Evolutionary conservation across 78 protist species (phyloP).

Genomic region (Isochrysis galbana): DNA sequence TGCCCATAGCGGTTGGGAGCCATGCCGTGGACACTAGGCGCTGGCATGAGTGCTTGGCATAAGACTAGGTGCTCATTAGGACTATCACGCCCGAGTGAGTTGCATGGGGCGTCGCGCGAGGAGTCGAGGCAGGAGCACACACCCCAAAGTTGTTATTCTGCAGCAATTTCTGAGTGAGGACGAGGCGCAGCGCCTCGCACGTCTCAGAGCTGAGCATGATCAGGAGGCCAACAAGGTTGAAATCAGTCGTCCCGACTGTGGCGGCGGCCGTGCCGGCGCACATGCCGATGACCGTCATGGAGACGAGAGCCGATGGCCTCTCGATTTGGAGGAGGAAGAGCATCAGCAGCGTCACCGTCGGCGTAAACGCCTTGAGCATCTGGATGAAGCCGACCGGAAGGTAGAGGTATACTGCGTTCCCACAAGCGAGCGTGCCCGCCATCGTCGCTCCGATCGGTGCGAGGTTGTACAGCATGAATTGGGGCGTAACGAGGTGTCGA

Average conservation of each 20-base stretch:
- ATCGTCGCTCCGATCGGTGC: background rate
- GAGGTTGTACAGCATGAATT: background rate
- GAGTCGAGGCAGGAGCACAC: background rate
- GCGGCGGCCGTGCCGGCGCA: conserved; percentile 3
- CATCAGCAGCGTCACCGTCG: background rate
- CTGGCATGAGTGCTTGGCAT: no score
- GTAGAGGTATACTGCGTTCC: conserved; percentile 20
- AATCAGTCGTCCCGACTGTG: background rate
- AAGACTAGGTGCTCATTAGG: no score
- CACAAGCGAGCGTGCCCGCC: conserved; percentile 7
- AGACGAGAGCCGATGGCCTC: background rate
- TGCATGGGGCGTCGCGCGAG: background rate
- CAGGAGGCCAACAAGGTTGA: background rate
- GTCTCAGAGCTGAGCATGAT: conserved; percentile 5
- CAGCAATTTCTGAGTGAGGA: conserved; percentile 43
- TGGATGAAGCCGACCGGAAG: conserved; percentile 39
- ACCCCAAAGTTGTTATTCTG: conserved; percentile 30
- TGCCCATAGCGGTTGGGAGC: no score
- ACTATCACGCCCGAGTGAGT: no score
- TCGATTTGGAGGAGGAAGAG: background rate
- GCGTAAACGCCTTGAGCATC: conserved; percentile 35
- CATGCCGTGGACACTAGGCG: no score
- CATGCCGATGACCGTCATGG: background rate
- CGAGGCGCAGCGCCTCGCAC: conserved; percentile 38
- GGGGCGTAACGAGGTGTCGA: background rate